Evolutionary conservation across 441 rosid genomes (phyloP).

Genomic region (Erodium trifolium): DNA sequence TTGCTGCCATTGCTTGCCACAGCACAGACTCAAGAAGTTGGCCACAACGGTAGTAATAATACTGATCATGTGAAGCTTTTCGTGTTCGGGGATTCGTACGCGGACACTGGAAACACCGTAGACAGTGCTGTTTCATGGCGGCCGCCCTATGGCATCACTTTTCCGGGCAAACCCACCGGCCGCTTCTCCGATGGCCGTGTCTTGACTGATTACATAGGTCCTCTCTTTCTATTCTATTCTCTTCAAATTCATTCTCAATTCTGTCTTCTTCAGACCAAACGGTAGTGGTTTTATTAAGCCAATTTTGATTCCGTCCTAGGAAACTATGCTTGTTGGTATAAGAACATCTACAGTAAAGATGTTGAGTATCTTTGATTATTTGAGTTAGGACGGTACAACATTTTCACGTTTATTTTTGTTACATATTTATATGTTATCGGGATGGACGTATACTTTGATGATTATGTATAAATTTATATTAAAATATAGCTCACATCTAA

Average conservation of each 20-base stretch:
- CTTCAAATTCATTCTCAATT: background rate
- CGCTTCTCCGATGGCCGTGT: conserved; percentile 77
- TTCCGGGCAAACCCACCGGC: conserved; percentile 60
- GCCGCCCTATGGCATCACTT: conserved; percentile 56
- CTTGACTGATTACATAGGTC: conserved; percentile 62
- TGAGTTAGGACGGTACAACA: too few relatives aligned
- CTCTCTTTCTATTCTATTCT: background rate
- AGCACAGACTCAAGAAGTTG: background rate
- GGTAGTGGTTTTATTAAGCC: too few relatives aligned
- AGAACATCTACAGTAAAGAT: too few relatives aligned
- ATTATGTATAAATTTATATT: too few relatives aligned
- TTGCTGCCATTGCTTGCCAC: background rate
- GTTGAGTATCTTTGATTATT: too few relatives aligned
- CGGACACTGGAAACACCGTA: conserved; percentile 57
- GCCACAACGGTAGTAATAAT: background rate
- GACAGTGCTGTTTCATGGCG: conserved; percentile 40
- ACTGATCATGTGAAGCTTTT: conserved; percentile 26
- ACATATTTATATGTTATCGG: too few relatives aligned
- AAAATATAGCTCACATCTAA: too few relatives aligned
- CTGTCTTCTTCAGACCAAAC: background rate
- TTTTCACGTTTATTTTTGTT: too few relatives aligned
- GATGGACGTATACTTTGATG: too few relatives aligned
- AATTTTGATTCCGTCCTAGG: too few relatives aligned
- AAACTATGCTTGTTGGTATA: too few relatives aligned
- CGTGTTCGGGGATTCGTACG: conserved; percentile 76